Percentiles rank a stretch among this genome's conserved stretches.
phyloP scores from a whole-genome alignment of 1,139 yeast genomes.

The Insectozyma bohioensis region DNA sequence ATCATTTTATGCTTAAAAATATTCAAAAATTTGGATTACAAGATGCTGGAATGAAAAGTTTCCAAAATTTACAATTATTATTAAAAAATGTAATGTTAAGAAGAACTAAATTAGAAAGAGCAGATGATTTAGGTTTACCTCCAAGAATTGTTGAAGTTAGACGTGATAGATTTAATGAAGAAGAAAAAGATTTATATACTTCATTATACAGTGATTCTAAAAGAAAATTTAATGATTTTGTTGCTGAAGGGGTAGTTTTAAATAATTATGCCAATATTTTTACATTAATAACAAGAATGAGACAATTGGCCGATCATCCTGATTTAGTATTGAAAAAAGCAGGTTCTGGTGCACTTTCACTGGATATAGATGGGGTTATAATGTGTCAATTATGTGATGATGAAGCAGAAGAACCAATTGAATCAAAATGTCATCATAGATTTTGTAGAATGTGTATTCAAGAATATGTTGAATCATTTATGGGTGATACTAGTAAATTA shows the following conservation, averaged over 20 bases:
- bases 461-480: constrained; percentile 83
- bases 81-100: constrained; percentile 83
- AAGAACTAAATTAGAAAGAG: constrained; percentile 92
- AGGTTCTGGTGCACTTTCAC: constrained; percentile 40
- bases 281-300: constrained; percentile 92
- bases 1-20: constrained; percentile 90
- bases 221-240: constrained; percentile 82
- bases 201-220: constrained; percentile 84
- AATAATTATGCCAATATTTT: constrained; percentile 96
- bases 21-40: constrained; percentile 81
- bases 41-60: constrained; percentile 78
- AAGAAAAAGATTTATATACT: constrained; percentile 88
- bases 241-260: constrained; percentile 91
- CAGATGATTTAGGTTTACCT: constrained; percentile 95
- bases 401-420: constrained; percentile 96
- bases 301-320: constrained; percentile 97
- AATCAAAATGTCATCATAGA: constrained; percentile 87
- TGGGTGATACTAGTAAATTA: constrained; percentile 57
- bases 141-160: constrained; percentile 90
- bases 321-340: constrained; percentile 82
- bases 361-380: constrained; percentile 55
- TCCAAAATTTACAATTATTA: constrained; percentile 70
- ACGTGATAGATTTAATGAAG: constrained; percentile 84
- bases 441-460: constrained; percentile 90
- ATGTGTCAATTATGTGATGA: constrained; percentile 95